Conservation (phyloP, 2,329 filamentous ascomycete genomes). For the Pseudogymnoascus pannorum region DNA sequence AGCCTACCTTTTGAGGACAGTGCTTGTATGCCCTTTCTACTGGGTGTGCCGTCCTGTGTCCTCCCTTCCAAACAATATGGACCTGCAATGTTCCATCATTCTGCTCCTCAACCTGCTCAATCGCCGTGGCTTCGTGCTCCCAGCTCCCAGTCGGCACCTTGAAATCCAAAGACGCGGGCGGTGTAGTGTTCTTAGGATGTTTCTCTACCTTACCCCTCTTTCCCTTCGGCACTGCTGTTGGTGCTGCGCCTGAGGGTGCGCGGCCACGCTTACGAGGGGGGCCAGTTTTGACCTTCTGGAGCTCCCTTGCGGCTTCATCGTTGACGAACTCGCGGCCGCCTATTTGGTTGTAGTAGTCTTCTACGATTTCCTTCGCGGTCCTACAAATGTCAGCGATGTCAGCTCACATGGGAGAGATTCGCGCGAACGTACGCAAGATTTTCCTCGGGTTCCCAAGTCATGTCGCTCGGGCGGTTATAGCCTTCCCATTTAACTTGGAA, state of each 20-base stretch:
- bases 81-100: constrained; percentile 54
- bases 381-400: not conserved
- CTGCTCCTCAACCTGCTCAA: constrained; percentile 64
- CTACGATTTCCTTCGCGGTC: constrained; percentile 51
- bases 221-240: not conserved
- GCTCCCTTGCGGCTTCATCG: constrained; percentile 37
- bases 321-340: constrained; percentile 56
- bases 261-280: not conserved
- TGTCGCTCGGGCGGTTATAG: constrained; percentile 60
- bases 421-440: constrained; percentile 47
- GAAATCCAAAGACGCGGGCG: constrained; percentile 47
- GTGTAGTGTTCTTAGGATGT: constrained; percentile 41
- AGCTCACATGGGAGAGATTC: not conserved
- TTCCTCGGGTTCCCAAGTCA: constrained; percentile 73
- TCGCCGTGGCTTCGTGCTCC: constrained; percentile 64
- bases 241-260: not conserved
- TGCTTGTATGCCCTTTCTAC: constrained; percentile 63
- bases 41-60: constrained; percentile 65
- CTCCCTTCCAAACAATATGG: constrained; percentile 67
- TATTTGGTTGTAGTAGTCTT: constrained; percentile 54
- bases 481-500: constrained; percentile 79
- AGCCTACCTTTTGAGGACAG: constrained; percentile 66
- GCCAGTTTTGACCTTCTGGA: constrained; percentile 15
- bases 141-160: constrained; percentile 65
- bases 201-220: constrained; percentile 26